A percentile compares a stretch with the other conserved stretches of the same genome.
phyloP scores from a whole-genome alignment of 2,329 filamentous ascomycete genomes.

The Penicillium sp. region DNA sequence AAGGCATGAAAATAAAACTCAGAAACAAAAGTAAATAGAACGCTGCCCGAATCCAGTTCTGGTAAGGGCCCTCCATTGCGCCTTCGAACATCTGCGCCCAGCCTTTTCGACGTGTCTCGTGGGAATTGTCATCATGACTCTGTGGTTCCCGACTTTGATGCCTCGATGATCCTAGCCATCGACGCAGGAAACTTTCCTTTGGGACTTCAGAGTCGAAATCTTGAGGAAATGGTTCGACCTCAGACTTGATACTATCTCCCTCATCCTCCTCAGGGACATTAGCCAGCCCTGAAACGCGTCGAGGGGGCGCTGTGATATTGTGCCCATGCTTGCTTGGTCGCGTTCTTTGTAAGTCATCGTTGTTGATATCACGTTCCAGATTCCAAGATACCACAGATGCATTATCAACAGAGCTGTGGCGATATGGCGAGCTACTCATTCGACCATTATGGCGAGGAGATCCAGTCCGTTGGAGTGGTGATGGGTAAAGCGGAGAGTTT shows the following conservation, averaged over 20 bases:
- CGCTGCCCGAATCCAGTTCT: slow-evolving; percentile 9
- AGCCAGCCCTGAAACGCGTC: slow-evolving; percentile 35
- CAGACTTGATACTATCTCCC: slow-evolving; percentile 11
- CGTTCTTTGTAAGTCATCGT: slow-evolving; percentile 38
- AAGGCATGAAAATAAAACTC: slow-evolving; percentile 10
- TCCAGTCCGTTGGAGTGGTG: slow-evolving; percentile 24
- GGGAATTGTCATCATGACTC: neutral
- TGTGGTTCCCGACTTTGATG: neutral
- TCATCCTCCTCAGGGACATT: slow-evolving; percentile 33
- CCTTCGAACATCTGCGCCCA: neutral
- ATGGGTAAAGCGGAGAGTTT: slow-evolving; percentile 31
- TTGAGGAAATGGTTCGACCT: neutral
- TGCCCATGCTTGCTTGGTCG: slow-evolving; percentile 29
- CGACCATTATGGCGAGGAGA: slow-evolving; percentile 13
- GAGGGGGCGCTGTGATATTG: slow-evolving; percentile 39
- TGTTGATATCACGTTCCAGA: slow-evolving; percentile 38
- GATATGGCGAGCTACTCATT: slow-evolving; percentile 20
- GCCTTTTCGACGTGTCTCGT: neutral
- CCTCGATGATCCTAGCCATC: slow-evolving; percentile 5
- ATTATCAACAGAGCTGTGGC: slow-evolving; percentile 31
- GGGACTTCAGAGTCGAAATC: neutral
- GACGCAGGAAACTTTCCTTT: slow-evolving; percentile 8
- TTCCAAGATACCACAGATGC: slow-evolving; percentile 36
- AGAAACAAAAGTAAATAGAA: slow-evolving; percentile 14
- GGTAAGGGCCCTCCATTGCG: neutral